Evolutionary conservation across 768 basidiomycete genomes (phyloP), one percentile per base, ranked within the genome.

Genomic region (Termitomyces bulborhizus): DNA sequence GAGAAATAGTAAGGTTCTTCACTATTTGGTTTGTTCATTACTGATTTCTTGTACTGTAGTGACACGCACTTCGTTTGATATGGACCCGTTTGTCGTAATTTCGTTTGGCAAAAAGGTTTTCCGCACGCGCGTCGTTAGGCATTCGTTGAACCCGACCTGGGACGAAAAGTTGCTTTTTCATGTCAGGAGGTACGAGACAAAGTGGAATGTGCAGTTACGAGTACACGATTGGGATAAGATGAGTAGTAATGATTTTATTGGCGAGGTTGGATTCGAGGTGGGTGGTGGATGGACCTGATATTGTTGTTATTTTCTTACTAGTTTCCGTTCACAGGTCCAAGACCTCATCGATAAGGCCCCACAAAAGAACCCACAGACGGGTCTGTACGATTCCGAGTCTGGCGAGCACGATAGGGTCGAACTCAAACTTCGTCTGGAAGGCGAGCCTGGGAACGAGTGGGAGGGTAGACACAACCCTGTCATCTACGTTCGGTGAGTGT

Each of bases 71-170:
- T 90, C 90, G 0, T 94, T 86, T 81, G 95, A 98, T 66, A 97
- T 98, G 94, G 94, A 98, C 63, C 94, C 95, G 0, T 98, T 98
- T 65, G 90, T 92, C 24, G 93, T 99, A 58, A 81, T 95, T 59
- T 93, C 92, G 3, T 99, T 99, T 59, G 92, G 95, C 31, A 95
- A 94, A 74, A 98, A 97, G 68, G 91, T 98, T 4, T 98, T 98
- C 73, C 80, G 95, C 2, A 98, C 95, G 0, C 85, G 90, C 32
- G 84, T 93, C 27, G 85, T 94, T 53, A 82, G 93, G 3, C 92
- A 94, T 68, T 85, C 82, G 0, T 73, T 72, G 55, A 93, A 90
- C 66, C 96, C 97, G 0, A 78, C 79, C 1, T 98, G 94, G 91
- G 90, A 98, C 58, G 94, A 98, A 72, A 95, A 96, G 68, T 74